Evolutionary conservation across 768 basidiomycete species (phyloP).

Genomic region (Leccinum uliginosum): DNA sequence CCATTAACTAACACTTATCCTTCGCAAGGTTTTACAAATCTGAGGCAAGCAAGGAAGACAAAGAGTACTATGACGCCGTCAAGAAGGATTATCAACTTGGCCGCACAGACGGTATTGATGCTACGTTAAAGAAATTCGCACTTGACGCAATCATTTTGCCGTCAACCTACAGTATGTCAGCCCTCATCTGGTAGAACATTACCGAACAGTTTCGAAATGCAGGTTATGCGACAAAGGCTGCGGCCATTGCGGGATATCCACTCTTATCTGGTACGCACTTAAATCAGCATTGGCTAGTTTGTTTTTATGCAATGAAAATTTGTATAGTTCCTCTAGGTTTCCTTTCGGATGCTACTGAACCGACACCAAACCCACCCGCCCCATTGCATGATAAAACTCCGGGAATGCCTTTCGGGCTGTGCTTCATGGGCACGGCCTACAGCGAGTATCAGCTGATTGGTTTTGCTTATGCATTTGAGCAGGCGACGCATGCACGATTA

Average conservation of each 20-base stretch:
- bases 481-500: conserved; percentile 51
- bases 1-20: neutral
- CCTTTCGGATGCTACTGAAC: conserved; percentile 28
- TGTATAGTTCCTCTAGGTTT: conserved; percentile 40
- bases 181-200: neutral
- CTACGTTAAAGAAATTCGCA: conserved; percentile 39
- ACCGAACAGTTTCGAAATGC: neutral
- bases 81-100: conserved; percentile 45
- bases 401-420: conserved; percentile 39
- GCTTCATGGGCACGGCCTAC: conserved; percentile 43
- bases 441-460: conserved; percentile 40
- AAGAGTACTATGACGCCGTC: conserved; percentile 40
- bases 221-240: conserved; percentile 26
- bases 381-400: conserved; percentile 33
- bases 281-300: neutral
- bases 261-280: conserved; percentile 28
- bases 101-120: conserved; percentile 51
- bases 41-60: conserved; percentile 23
- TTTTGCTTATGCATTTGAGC: conserved; percentile 48
- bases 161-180: conserved; percentile 13
- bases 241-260: conserved; percentile 37
- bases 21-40: conserved; percentile 19
- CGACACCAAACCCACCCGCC: conserved; percentile 29
- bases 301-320: conserved; percentile 31
- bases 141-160: conserved; percentile 54